Evolutionary conservation across 2,329 filamentous ascomycete genomes (phyloP).

Genomic region (Ploettnerulaceae sp.): DNA sequence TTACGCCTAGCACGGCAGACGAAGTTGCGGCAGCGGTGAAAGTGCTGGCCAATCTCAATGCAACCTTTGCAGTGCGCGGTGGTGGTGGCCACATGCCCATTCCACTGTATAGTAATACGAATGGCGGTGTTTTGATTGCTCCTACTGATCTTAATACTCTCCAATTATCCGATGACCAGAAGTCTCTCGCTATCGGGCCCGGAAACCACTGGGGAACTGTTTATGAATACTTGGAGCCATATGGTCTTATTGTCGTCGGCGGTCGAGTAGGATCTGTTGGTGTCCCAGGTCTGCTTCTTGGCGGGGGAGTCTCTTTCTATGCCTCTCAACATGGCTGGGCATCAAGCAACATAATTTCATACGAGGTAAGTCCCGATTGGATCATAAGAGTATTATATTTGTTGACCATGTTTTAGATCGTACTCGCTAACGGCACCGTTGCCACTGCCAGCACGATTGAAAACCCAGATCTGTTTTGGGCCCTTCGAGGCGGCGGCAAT

Average conservation of each 20-base stretch:
- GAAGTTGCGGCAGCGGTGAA: neutral
- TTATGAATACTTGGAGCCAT: neutral
- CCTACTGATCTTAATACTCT: neutral
- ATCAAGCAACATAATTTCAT: neutral
- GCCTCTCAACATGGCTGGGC: conserved; percentile 1
- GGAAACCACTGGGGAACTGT: conserved; percentile 3
- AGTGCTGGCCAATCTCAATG: neutral
- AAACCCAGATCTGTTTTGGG: conserved; percentile 30
- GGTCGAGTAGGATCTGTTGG: conserved; percentile 6
- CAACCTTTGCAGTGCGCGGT: neutral
- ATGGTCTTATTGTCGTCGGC: conserved; percentile 1
- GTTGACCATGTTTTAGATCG: no score
- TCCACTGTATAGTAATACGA: conserved; percentile 1
- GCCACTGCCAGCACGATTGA: neutral
- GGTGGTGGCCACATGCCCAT: neutral
- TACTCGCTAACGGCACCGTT: neutral
- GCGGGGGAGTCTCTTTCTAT: conserved; percentile 6
- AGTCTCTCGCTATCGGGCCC: neutral
- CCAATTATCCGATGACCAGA: neutral
- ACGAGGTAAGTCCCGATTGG: no score
- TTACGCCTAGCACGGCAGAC: neutral
- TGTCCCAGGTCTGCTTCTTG: conserved; percentile 7
- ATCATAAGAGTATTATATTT: no score
- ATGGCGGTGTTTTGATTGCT: conserved; percentile 9
- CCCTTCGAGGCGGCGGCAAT: conserved; percentile 31